Percentiles rank a stretch among this genome's conserved stretches.
Evolutionary conservation across 2,329 filamentous ascomycete genomes (phyloP).

Genomic region (Phialophora chinensis): DNA sequence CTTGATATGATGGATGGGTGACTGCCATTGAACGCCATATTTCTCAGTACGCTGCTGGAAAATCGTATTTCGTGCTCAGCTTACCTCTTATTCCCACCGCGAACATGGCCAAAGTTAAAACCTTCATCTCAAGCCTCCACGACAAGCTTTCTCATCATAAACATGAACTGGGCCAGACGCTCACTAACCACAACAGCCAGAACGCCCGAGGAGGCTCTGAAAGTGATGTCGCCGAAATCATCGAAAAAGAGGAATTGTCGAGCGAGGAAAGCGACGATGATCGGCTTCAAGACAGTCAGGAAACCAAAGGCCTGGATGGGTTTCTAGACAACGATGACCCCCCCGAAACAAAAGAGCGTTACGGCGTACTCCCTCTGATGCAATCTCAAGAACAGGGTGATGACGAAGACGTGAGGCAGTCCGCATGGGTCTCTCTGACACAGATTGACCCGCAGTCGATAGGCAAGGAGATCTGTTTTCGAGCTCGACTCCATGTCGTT

Average conservation of each 20-base stretch:
- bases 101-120: constrained; percentile 21
- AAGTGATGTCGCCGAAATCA: constrained; percentile 20
- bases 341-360: constrained; percentile 28
- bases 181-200: constrained; percentile 3
- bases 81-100: not conserved
- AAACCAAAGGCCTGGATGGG: constrained; percentile 28
- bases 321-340: constrained; percentile 34
- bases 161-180: constrained; percentile 18
- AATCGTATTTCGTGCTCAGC: not conserved
- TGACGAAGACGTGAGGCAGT: constrained; percentile 14
- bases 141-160: constrained; percentile 23
- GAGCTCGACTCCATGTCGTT: constrained; percentile 68
- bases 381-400: constrained; percentile 28
- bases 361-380: constrained; percentile 33
- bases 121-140: constrained; percentile 11
- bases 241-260: constrained; percentile 23
- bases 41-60: not conserved
- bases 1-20: not conserved
- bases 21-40: not conserved
- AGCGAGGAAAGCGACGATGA: constrained; percentile 20
- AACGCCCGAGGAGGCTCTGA: constrained; percentile 25
- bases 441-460: constrained; percentile 42
- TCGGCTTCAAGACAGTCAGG: not conserved
- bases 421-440: constrained; percentile 23
- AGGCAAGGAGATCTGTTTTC: constrained; percentile 64